These are phyloP conservation scores for Xerocomus cyaneibrunnescens DNA, from an alignment of 1,284 basidiomycete genomes.

Conservation along the genomic window DNA sequence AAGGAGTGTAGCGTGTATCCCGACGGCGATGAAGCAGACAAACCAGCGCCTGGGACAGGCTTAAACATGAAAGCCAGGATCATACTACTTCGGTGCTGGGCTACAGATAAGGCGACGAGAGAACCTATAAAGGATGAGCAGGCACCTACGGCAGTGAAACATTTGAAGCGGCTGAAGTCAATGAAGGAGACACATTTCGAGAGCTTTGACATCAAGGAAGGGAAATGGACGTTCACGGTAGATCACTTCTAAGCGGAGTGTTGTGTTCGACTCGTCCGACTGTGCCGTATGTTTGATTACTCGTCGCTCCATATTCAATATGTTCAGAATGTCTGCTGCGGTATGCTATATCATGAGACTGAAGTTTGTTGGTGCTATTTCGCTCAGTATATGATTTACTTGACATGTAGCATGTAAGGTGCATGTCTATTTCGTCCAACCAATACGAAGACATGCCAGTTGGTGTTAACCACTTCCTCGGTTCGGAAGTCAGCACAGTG, in stretches of 20 bases:
- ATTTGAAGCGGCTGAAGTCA: conserved; percentile 80
- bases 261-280: neutral
- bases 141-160: conserved; percentile 72
- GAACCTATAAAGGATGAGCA: conserved; percentile 86
- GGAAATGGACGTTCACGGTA: conserved; percentile 93
- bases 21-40: conserved; percentile 77
- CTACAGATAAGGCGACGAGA: conserved; percentile 88
- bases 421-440: conserved; percentile 9
- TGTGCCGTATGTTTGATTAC: neutral
- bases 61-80: conserved; percentile 89
- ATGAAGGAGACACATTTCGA: conserved; percentile 89
- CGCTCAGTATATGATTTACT: conserved; percentile 8
- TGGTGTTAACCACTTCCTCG: neutral
- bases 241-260: conserved; percentile 72
- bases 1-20: conserved; percentile 95
- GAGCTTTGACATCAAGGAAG: conserved; percentile 75
- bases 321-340: neutral
- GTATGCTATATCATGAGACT: conserved; percentile 14
- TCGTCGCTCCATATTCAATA: neutral
- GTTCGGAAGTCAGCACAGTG: neutral
- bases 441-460: neutral
- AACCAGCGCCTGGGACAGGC: conserved; percentile 80
- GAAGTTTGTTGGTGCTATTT: neutral
- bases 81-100: conserved; percentile 82
- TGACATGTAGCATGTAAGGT: conserved; percentile 9